Conservation (phyloP, 2,329 filamentous ascomycete species). For the Trichoderma atrobrunneum region DNA sequence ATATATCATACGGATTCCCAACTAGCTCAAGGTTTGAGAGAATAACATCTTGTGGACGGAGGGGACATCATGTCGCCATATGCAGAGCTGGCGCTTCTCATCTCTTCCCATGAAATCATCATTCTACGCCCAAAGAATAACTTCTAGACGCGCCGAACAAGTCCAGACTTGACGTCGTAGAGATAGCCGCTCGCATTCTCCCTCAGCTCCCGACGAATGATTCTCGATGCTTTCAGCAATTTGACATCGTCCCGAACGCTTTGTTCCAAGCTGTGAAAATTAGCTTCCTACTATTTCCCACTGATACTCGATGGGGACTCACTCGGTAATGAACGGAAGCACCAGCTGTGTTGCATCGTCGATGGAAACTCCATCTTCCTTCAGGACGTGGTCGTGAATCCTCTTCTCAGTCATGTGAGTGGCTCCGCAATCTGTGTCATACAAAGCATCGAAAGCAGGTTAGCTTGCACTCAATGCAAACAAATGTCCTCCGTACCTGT, state of each 20-base stretch:
- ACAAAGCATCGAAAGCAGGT: not conserved
- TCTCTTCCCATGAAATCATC: not conserved
- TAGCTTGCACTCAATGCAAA: not conserved
- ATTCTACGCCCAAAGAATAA: not conserved
- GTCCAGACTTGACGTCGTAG: not conserved
- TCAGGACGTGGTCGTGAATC: not conserved
- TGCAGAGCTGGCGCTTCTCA: not conserved
- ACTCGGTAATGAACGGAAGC: not conserved
- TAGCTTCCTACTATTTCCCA: not conserved
- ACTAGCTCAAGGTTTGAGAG: not conserved
- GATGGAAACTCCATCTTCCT: not conserved
- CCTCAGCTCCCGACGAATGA: not conserved
- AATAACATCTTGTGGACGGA: not conserved
- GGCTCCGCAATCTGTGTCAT: not conserved
- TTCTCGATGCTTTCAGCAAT: not conserved
- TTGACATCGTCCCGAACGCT: not conserved
- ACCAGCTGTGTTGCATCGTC: not conserved
- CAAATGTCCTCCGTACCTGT: not conserved
- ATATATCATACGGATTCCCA: not conserved
- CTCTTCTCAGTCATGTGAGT: not conserved
- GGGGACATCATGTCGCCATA: not conserved
- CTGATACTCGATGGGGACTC: not conserved
- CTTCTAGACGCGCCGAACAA: not conserved
- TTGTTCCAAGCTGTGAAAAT: not conserved
- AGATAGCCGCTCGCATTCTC: not conserved